A percentile compares a stretch with the other conserved stretches of the same genome.
Conservation (phyloP, 2,329 filamentous ascomycete genomes). For the Cordyceps cicadae region DNA sequence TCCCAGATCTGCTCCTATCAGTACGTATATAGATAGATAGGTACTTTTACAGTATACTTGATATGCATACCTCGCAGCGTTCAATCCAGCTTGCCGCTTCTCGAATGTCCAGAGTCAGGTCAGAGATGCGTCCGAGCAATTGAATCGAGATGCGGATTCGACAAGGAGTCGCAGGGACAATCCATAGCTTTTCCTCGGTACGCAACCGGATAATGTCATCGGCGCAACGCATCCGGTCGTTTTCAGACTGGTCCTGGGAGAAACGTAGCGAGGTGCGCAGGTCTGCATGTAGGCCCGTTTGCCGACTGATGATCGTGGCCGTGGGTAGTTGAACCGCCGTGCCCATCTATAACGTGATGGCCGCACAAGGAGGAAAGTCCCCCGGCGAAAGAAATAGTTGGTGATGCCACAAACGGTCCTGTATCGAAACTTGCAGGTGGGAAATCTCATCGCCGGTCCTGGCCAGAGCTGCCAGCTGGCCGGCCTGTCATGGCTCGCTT, state of each 20-base stretch:
- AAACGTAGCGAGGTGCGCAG: conserved; percentile 21
- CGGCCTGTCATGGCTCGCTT: not conserved
- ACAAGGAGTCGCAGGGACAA: conserved; percentile 23
- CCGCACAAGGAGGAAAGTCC: not conserved
- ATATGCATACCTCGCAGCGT: conserved; percentile 20
- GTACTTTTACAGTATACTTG: fast-evolving
- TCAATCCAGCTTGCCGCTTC: conserved; percentile 18
- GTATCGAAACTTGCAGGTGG: not conserved
- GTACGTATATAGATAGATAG: not conserved
- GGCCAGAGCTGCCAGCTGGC: not conserved
- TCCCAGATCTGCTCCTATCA: conserved; percentile 23
- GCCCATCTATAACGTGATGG: not conserved
- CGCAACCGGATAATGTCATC: conserved; percentile 19
- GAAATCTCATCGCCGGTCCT: not conserved
- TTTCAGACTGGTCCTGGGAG: conserved; percentile 11
- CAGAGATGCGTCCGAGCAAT: conserved; percentile 14
- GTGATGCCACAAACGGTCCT: not conserved
- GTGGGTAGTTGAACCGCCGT: conserved; percentile 16
- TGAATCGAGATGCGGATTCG: conserved; percentile 21
- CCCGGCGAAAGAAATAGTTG: not conserved
- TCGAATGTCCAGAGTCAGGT: conserved; percentile 10
- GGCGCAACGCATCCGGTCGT: conserved; percentile 12
- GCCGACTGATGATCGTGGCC: conserved; percentile 17
- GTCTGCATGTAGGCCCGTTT: conserved; percentile 18
- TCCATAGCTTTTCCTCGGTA: conserved; percentile 24